Evolutionary conservation across 495 filamentous ascomycete species (phyloP), one percentile per base, ranked within the genome.

Genomic region (Penicillium coffeae): DNA sequence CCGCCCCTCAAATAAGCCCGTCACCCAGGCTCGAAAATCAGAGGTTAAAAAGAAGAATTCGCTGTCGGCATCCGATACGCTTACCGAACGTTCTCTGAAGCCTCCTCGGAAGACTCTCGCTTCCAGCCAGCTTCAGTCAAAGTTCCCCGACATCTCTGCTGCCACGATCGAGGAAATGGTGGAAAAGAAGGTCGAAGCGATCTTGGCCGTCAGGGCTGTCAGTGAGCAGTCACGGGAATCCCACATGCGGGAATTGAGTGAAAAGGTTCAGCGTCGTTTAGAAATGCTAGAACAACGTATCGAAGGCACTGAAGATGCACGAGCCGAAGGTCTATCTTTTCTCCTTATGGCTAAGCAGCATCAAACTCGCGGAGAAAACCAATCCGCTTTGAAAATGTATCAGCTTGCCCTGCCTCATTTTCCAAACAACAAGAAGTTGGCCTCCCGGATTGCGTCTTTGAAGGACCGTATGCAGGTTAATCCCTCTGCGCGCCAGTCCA

Each of bases 281-380:
- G 89, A 95, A 39, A 79, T 84, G 5, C 75, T 98, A 2, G 93
- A 98, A 65, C 81, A 86, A 52, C 85, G 84, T 18, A 86, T 98
- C 22, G 86, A 93, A 18, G 82, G 76, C 19, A 74, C 80, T 13
- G 86, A 94, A 38, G 87, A 92, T 59, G 72, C 75, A 3, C 76
- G 86, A 39, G 81, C 88, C 0, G 87, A 96, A 50, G 92, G 91
- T 0, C 62, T 96, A 14, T 88, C 87, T 0, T 89, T 85, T 54
- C 65, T 96, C 44, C 74, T 96, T 13, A 91, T 95, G 80, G 93
- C 90, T 0, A 89, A 93, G 52, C 90, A 96, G 57, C 89, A 95
- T 54, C 87, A 88, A 50, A 87, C 84, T 20, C 75, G 85, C 1
- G 89, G 89, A 0, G 88, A 96, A 50, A 81, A 92, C 38, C 68